Conservation (phyloP, 1,284 basidiomycete genomes). For the Psilocybe mexicana region DNA sequence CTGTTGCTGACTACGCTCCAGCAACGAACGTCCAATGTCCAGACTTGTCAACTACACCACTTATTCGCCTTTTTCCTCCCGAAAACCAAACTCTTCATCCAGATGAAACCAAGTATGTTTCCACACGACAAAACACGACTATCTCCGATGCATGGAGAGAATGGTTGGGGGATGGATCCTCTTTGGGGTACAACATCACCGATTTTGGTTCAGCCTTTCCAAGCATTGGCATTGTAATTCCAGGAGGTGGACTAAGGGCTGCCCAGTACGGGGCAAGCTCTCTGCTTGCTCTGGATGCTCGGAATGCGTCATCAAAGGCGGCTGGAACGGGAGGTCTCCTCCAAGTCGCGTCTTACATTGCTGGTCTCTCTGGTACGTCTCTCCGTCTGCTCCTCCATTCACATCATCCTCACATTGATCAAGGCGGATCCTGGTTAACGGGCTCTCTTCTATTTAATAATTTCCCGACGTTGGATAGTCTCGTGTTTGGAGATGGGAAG, state of each 20-base stretch:
- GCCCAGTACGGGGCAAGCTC: slow-evolving; percentile 62
- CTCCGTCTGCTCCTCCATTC: not conserved
- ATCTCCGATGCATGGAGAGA: slow-evolving; percentile 53
- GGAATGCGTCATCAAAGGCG: slow-evolving; percentile 54
- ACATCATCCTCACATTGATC: not conserved
- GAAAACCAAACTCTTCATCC: slow-evolving; percentile 52
- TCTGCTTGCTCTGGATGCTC: slow-evolving; percentile 57
- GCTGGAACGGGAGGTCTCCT: slow-evolving; percentile 66
- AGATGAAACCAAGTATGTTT: slow-evolving; percentile 48
- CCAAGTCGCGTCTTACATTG: slow-evolving; percentile 63
- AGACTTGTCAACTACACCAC: slow-evolving; percentile 40
- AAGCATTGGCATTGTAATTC: slow-evolving; percentile 56
- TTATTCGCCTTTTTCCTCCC: slow-evolving; percentile 55
- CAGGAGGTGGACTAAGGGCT: slow-evolving; percentile 60
- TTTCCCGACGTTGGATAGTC: slow-evolving; percentile 50
- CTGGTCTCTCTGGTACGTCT: slow-evolving; percentile 57
- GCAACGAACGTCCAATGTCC: slow-evolving; percentile 49
- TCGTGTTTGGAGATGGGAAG: slow-evolving; percentile 55
- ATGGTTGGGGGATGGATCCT: slow-evolving; percentile 57
- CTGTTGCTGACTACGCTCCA: slow-evolving; percentile 54
- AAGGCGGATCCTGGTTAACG: slow-evolving; percentile 68
- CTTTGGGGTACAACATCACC: slow-evolving; percentile 51
- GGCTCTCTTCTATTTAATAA: slow-evolving; percentile 60
- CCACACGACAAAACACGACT: slow-evolving; percentile 39
- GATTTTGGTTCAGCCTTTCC: slow-evolving; percentile 43